Conservation (phyloP, 495 filamentous ascomycete genomes). For the Penicillium herquei region DNA sequence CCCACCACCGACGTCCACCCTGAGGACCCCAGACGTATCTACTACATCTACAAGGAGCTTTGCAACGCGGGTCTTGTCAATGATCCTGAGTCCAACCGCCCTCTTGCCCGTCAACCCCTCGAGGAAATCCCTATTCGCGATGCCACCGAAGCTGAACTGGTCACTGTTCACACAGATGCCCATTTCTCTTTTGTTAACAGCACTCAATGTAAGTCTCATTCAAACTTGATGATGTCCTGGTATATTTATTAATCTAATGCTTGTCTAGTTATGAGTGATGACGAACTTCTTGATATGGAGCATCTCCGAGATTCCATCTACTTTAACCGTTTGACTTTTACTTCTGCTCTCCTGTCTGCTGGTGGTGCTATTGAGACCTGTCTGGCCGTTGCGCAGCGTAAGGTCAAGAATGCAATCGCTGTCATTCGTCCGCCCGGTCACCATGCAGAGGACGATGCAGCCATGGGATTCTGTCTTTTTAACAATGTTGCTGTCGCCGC, state of each 20-base stretch:
- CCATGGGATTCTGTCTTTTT: conserved; percentile 95
- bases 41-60: conserved; percentile 82
- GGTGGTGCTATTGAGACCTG: conserved; percentile 96
- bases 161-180: conserved; percentile 65
- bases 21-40: conserved; percentile 88
- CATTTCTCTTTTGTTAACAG: conserved; percentile 76
- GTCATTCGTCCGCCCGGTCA: conserved; percentile 94
- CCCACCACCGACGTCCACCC: conserved; percentile 74
- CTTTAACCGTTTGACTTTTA: conserved; percentile 76
- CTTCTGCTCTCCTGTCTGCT: conserved; percentile 78
- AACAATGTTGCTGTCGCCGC: conserved; percentile 95
- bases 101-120: conserved; percentile 60
- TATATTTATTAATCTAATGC: background rate
- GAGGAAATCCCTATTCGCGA: conserved; percentile 71
- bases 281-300: conserved; percentile 63
- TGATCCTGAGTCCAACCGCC: conserved; percentile 46
- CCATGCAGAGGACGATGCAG: conserved; percentile 78
- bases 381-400: conserved; percentile 72
- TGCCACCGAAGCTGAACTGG: conserved; percentile 75
- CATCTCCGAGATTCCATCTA: conserved; percentile 81
- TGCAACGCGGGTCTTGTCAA: conserved; percentile 73
- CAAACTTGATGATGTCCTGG: background rate
- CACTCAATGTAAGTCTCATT: conserved; percentile 46
- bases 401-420: conserved; percentile 90
- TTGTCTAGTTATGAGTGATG: conserved; percentile 46